A percentile compares a stretch with the other conserved stretches of the same genome.
phyloP scores from a whole-genome alignment of 2,329 filamentous ascomycete species.

The Geosmithia flava region DNA sequence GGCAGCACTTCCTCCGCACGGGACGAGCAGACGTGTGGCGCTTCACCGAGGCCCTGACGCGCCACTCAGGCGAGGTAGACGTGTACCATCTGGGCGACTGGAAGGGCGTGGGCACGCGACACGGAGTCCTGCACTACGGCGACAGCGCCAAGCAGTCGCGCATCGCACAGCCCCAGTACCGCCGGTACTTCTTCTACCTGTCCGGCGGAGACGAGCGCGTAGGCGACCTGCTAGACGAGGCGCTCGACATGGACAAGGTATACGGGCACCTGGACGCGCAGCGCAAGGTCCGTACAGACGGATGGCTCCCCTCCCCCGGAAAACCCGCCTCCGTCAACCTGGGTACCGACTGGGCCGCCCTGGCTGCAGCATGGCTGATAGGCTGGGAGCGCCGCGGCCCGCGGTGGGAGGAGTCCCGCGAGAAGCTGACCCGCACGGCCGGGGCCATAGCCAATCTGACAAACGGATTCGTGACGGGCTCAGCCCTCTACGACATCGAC shows the following conservation, averaged over 20 bases:
- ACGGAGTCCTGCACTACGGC: conserved; percentile 48
- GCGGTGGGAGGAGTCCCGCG: conserved; percentile 36
- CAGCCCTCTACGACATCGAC: conserved; percentile 35
- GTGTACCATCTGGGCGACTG: conserved; percentile 45
- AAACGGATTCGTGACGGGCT: conserved; percentile 46
- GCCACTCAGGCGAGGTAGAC: conserved; percentile 48
- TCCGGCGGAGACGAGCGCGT: conserved; percentile 43
- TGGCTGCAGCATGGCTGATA: conserved; percentile 44
- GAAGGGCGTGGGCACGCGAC: conserved; percentile 47
- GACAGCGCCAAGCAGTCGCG: conserved; percentile 51
- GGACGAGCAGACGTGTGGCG: conserved; percentile 42
- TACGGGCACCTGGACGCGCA: conserved; percentile 41
- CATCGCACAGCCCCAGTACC: conserved; percentile 41
- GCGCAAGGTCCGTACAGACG: conserved; percentile 44
- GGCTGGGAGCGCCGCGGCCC: conserved; percentile 46
- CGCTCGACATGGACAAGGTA: conserved; percentile 31
- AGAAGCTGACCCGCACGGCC: conserved; percentile 35
- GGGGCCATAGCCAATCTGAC: conserved; percentile 39
- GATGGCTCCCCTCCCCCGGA: conserved; percentile 29
- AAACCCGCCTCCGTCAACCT: conserved; percentile 33
- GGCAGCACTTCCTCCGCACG: conserved; percentile 48
- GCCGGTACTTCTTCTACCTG: conserved; percentile 43
- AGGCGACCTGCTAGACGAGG: conserved; percentile 38
- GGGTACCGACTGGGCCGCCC: conserved; percentile 45
- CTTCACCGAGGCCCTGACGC: conserved; percentile 43